Evolutionary conservation across 1,284 basidiomycete genomes (phyloP).

Genomic region (Omphalotus olearius): DNA sequence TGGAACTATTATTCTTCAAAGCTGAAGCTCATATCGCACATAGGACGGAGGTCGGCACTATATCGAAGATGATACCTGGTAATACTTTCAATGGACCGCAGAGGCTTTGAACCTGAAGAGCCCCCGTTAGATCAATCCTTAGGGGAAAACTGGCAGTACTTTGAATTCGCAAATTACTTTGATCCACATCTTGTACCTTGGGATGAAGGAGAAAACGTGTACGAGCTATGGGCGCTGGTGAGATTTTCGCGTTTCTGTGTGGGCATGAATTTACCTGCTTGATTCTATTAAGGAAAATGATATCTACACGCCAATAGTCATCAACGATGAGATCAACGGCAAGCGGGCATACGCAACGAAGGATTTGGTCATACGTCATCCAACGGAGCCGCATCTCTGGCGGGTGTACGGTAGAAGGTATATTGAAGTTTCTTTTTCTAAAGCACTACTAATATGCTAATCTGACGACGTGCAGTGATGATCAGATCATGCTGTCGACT

Average conservation of each 20-base stretch:
- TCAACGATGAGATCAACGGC: neutral
- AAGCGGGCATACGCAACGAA: slow-evolving; percentile 1
- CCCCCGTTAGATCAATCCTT: neutral
- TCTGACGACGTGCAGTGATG: neutral
- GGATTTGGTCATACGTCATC: neutral
- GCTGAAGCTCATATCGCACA: neutral
- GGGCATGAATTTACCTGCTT: neutral
- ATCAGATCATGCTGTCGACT: slow-evolving; percentile 10
- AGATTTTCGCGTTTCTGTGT: neutral
- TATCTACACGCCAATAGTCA: neutral
- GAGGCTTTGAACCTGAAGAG: neutral
- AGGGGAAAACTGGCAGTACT: neutral
- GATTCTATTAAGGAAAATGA: neutral
- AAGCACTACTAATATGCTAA: neutral
- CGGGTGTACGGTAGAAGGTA: neutral
- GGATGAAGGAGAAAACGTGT: neutral
- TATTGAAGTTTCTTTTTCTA: neutral
- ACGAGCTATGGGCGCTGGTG: neutral
- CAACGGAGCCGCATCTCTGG: neutral
- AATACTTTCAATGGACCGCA: neutral
- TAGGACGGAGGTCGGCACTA: neutral
- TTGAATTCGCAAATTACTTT: neutral
- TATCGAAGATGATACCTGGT: neutral
- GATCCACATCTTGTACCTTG: neutral
- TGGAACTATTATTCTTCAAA: neutral